Evolutionary conservation across 441 rosid species (phyloP).

Genomic region (Capsella rubella): DNA sequence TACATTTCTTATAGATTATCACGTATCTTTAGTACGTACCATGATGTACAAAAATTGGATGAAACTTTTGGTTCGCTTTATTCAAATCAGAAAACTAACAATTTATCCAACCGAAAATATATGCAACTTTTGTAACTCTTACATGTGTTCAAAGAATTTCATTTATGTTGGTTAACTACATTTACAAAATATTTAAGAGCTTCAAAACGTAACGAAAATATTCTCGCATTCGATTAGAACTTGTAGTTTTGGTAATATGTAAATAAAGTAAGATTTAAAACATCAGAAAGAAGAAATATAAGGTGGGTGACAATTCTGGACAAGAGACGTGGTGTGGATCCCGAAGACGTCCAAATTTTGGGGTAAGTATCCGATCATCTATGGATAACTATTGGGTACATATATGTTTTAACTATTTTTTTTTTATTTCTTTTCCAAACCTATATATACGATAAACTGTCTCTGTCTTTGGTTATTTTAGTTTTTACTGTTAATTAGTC

Average conservation of each 20-base stretch:
- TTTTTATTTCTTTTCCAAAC: not conserved
- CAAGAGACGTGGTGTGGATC: slow-evolving; percentile 48
- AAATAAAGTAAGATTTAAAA: too few relatives aligned
- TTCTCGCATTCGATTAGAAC: not conserved
- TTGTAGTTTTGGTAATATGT: slow-evolving; percentile 8
- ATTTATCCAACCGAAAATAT: not conserved
- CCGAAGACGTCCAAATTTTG: slow-evolving; percentile 40
- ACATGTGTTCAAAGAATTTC: not conserved
- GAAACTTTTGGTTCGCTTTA: slow-evolving; percentile 1
- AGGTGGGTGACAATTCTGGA: slow-evolving; percentile 27
- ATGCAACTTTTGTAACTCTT: not conserved
- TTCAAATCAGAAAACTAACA: slow-evolving; percentile 9
- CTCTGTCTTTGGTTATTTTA: slow-evolving; percentile 26
- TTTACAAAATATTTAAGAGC: not conserved
- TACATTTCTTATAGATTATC: not conserved
- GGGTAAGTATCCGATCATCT: slow-evolving; percentile 6
- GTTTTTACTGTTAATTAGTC: slow-evolving; percentile 41
- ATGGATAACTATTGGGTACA: slow-evolving; percentile 44
- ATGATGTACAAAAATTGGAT: not conserved
- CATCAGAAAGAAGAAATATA: not conserved
- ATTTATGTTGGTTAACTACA: not conserved
- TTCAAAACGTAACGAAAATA: not conserved
- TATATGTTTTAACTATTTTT: slow-evolving; percentile 9
- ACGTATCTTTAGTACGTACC: not conserved
- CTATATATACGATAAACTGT: not conserved